Base-by-base conservation (phyloP, 176 grass and related monocot genomes). In the Carex parvula region DNA sequence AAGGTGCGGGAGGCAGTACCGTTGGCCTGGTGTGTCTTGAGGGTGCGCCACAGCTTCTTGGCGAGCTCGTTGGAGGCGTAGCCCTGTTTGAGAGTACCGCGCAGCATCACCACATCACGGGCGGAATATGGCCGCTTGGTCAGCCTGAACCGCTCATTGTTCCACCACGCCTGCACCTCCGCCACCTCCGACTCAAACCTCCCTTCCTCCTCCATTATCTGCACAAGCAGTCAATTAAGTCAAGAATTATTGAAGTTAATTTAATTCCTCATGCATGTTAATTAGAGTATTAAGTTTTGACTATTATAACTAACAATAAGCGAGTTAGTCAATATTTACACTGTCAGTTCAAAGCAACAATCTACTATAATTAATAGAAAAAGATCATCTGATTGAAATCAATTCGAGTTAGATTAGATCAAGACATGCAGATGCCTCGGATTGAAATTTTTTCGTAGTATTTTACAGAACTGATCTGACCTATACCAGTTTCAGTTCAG, bases 121-220 rank as follows among this genome's bases (percentile, higher is more conserved):
- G 92, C 90, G 3, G 79, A 30, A 87, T 98, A 98, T 18, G 86
- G 84, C 16, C 95, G 87, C 59, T 86, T 86, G 1, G 90, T 98
- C 1, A 98, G 95, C 0, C 90, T 89, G 95, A 98, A 98, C 79
- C 95, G 83, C 30, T 98, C 95, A 8, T 82, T 87, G 63, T 35
- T 53, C 95, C 95, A 98, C 95, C 95, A 94, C 16, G 90, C 86
- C 59, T 92, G 90, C 82, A 98, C 81, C 81, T 91, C 92, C 0
- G 95, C 86, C 1, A 94, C 95, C 81, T 98, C 95, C 0, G 92
- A 87, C 71, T 98, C 92, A 84, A 98, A 98, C 87, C 89, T 84
- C 12, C 86, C 86, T 90, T 98, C 95, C 85, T 98, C 95, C 92
- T 94, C 95, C 92, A 94, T 88, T 60, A 98, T 94, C 92, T 94